phyloP scores from a whole-genome alignment of 768 basidiomycete species.

The Psilocybe sp. region DNA sequence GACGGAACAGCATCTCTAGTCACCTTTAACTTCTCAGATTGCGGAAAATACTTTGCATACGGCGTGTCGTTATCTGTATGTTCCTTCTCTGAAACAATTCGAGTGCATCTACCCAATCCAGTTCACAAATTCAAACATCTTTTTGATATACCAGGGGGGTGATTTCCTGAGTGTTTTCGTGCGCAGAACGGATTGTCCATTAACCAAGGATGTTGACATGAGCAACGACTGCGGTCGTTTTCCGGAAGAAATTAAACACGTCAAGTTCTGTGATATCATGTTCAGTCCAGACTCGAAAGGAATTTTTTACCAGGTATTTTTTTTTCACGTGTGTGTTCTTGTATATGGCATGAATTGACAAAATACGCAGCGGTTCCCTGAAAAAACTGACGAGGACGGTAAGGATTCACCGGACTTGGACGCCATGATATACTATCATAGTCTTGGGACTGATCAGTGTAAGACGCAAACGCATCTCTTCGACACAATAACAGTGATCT shows the following conservation, averaged over 20 bases:
- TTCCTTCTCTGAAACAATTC: conserved; percentile 8
- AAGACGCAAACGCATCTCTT: conserved; percentile 15
- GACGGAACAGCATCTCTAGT: conserved; percentile 73
- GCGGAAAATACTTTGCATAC: conserved; percentile 74
- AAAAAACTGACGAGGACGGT: conserved; percentile 53
- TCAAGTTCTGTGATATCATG: conserved; percentile 70
- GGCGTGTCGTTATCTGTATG: conserved; percentile 70
- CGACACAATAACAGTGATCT: conserved; percentile 3
- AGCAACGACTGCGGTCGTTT: conserved; percentile 52
- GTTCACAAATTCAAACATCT: not conserved
- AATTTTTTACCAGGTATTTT: conserved; percentile 73
- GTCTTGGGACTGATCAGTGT: conserved; percentile 69
- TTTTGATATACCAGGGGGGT: conserved; percentile 45
- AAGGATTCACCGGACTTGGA: conserved; percentile 56
- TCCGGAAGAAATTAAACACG: conserved; percentile 65
- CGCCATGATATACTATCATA: conserved; percentile 77
- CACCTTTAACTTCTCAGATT: conserved; percentile 57
- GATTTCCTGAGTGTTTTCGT: conserved; percentile 71
- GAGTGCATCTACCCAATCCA: conserved; percentile 1
- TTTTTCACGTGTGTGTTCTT: not conserved
- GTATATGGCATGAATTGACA: not conserved
- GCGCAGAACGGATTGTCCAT: conserved; percentile 58
- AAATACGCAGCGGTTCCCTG: conserved; percentile 54
- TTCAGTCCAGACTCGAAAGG: conserved; percentile 82
- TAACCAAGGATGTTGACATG: conserved; percentile 39